phyloP scores from a whole-genome alignment of 805 yeast species.

The Ogataea populi-albae region DNA sequence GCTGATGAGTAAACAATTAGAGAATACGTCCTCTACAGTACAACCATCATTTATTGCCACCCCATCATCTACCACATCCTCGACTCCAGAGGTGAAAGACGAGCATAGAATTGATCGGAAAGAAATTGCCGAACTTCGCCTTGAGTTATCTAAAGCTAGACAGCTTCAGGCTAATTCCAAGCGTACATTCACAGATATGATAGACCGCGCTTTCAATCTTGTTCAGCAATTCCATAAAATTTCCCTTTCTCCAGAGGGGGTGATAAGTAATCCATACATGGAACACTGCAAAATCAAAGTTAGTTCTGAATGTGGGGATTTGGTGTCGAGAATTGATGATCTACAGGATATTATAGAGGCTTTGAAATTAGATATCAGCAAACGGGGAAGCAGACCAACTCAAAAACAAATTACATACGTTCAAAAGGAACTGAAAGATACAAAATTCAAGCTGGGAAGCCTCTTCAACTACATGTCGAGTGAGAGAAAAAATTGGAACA shows the following conservation, averaged over 20 bases:
- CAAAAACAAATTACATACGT: conserved; percentile 69
- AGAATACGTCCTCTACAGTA: conserved; percentile 20
- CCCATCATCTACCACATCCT: conserved; percentile 3
- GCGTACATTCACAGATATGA: conserved; percentile 38
- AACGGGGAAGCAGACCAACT: conserved; percentile 80
- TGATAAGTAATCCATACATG: conserved; percentile 50
- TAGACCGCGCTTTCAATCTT: conserved; percentile 42
- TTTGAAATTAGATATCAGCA: conserved; percentile 85
- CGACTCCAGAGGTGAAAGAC: conserved; percentile 4
- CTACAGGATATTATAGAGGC: conserved; percentile 90
- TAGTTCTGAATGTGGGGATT: conserved; percentile 69
- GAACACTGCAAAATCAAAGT: conserved; percentile 69
- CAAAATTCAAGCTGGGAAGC: conserved; percentile 47
- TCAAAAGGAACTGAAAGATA: conserved; percentile 58
- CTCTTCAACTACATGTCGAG: conserved; percentile 60
- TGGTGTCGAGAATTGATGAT: conserved; percentile 82
- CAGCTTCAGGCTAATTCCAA: conserved; percentile 52
- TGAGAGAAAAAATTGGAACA: conserved; percentile 85
- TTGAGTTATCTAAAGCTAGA: conserved; percentile 56
- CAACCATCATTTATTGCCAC: conserved; percentile 7
- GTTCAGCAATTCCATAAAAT: conserved; percentile 49
- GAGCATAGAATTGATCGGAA: conserved; percentile 15
- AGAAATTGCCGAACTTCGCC: conserved; percentile 45
- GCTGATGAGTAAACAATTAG: conserved; percentile 24
- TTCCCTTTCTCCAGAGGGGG: conserved; percentile 25